Conservation (phyloP, 2,329 filamentous ascomycete genomes). For the Xylaria multiplex region DNA sequence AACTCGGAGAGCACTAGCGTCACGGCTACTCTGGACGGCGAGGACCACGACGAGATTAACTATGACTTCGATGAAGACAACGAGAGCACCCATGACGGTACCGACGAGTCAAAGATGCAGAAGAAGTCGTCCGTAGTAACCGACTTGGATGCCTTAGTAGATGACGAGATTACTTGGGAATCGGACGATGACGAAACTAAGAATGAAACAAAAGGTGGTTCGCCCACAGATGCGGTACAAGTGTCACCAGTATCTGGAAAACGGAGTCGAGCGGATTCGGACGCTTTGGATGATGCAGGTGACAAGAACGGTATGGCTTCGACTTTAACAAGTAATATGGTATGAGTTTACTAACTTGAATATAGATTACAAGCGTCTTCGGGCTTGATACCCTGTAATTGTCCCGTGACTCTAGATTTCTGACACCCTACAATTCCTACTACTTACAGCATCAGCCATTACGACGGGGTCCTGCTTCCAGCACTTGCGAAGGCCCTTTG, state of each 20-base stretch:
- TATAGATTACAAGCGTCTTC: slow-evolving; percentile 63
- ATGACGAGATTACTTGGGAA: slow-evolving; percentile 51
- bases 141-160: slow-evolving; percentile 41
- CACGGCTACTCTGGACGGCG: slow-evolving; percentile 48
- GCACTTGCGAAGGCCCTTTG: slow-evolving; percentile 28
- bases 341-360: slow-evolving; percentile 46
- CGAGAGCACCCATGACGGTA: slow-evolving; percentile 40
- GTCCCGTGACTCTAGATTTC: slow-evolving; percentile 22
- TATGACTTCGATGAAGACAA: slow-evolving; percentile 51
- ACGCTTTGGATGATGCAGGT: slow-evolving; percentile 40
- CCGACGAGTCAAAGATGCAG: slow-evolving; percentile 36
- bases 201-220: slow-evolving; percentile 34
- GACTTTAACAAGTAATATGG: not conserved
- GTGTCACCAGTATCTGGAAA: slow-evolving; percentile 50
- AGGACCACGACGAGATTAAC: slow-evolving; percentile 50
- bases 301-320: slow-evolving; percentile 47
- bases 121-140: slow-evolving; percentile 39
- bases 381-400: slow-evolving; percentile 52
- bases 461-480: slow-evolving; percentile 40
- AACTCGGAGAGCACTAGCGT: slow-evolving; percentile 51
- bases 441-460: slow-evolving; percentile 34
- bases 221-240: slow-evolving; percentile 47
- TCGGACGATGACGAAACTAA: slow-evolving; percentile 47
- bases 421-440: slow-evolving; percentile 14
- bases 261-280: slow-evolving; percentile 45